Evolutionary conservation across 768 basidiomycete genomes (phyloP), one percentile per base, ranked within the genome.

Genomic region (Leucosporidium scottii): DNA sequence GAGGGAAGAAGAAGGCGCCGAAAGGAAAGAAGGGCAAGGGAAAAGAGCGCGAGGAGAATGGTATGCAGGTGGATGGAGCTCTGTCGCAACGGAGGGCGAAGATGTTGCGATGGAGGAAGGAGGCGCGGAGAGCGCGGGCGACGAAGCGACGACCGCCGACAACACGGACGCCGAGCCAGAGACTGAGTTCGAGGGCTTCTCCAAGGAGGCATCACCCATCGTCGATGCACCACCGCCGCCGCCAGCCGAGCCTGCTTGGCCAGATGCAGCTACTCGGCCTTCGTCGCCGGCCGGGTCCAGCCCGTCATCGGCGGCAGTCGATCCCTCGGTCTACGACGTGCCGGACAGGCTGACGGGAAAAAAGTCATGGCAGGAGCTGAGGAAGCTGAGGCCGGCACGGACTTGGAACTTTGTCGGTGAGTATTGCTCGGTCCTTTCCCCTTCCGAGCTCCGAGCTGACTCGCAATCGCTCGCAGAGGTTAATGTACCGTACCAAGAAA

Each of bases 291-390:
- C 13, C 8, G 39, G 39, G 8, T 17, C 15, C 39, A 44, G 39
- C 39, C 10, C 39, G 13, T 12, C 39, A 9, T 17, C 59, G 0
- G 18, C 44, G 0, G 25, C 44, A 8, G 25, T 51, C 8, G 39
- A 28, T 8, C 27, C 36, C 0, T 67, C 68, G 25, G 76, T 79
- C 21, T 97, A 92, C 76, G 82, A 84, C 75, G 94, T 96, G 3
- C 96, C 96, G 10, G 96, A 99, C 78, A 83, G 96, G 56, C 74
- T 86, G 56, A 90, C 90, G 7, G 94, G 93, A 1, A 79, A 88
- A 23, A 81, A 84, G 71, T 90, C 90, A 70, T 74, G 91, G 2
- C 84, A 87, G 66, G 93, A 97, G 76, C 81, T 99, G 44, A 82
- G 83, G 49, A 79, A 79, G 60, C 71, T 93, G n/a, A 88, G 89